Base-by-base conservation (phyloP, 228 moss, liverwort and hornwort species). In the Sphagnum fallax region DNA sequence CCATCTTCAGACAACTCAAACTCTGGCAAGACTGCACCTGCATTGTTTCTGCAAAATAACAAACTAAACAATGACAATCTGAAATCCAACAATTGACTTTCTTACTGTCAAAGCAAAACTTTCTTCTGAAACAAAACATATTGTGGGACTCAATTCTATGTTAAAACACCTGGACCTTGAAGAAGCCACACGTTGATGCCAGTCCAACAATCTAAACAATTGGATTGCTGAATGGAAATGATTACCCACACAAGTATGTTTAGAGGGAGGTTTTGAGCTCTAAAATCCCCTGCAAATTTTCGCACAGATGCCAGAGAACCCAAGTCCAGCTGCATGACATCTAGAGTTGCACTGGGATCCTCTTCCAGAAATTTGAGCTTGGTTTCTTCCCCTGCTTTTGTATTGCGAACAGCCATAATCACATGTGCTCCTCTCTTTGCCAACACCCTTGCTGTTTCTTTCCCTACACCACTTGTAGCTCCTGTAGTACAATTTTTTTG, bases 1-100 rank as follows among this genome's bases (percentile, higher is more conserved):
- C 84, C 88, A 16, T 94, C 91, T 74, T 84, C 70, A 6, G 91
- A 88, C 16, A 86, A 62, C 62, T 71, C 74, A 62, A 86, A 90
- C 47, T 78, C 76, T 53, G 63, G 10, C 50, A 63, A 9, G 51
- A 87, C 4, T 5, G 77, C 47, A 60, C 90, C 92, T 48, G 90
- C 94, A 76, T 90, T 95, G 72, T 91, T 91, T 57, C 91, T 93
- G 82, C 60, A 76, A 16, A 70, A 51, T 53, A 32, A 32, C 32
- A 32, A 32, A 32, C 32, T 32, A 1, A 32, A 32, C 32, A 32
- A 32, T 32, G 32, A 32, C 32, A 32, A 32, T 32, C 32, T 32
- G 32, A 32, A 32, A 32, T 32, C 32, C 32, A 32, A 32, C 32
- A 32, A 32, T 32, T 32, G 32, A 32, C 32, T 1, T 32, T 32